A percentile compares a stretch with the other conserved stretches of the same genome.
phyloP scores from a whole-genome alignment of 1,139 yeast species.

The Saccharomyces hybrid region DNA sequence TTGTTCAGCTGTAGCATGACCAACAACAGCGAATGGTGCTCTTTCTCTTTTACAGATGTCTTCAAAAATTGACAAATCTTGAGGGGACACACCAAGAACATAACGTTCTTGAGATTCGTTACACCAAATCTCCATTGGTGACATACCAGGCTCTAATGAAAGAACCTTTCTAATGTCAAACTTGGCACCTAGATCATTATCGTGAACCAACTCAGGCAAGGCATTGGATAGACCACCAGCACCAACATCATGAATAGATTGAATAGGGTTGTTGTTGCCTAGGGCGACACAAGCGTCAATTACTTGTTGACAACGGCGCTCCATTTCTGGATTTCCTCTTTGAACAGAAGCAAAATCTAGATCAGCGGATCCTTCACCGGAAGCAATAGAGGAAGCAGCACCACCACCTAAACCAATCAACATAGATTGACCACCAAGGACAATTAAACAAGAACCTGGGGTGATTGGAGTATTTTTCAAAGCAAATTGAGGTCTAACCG shows the following conservation, averaged over 20 bases:
- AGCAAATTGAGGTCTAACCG: constrained; percentile 88
- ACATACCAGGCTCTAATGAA: constrained; percentile 94
- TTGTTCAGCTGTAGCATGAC: constrained; percentile 83
- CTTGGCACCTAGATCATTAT: constrained; percentile 87
- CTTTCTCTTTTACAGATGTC: constrained; percentile 89
- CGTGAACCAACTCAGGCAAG: constrained; percentile 93
- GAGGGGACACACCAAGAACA: constrained; percentile 84
- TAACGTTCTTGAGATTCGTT: constrained; percentile 98
- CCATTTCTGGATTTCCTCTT: constrained; percentile 99
- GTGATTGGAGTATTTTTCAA: constrained; percentile 81
- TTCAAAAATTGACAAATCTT: constrained; percentile 63
- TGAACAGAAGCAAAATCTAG: constrained; percentile 98
- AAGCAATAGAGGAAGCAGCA: constrained; percentile 92
- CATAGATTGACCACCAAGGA: constrained; percentile 98
- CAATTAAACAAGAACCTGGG: constrained; percentile 88
- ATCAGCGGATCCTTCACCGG: constrained; percentile 93
- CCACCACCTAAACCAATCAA: constrained; percentile 99
- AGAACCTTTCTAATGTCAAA: constrained; percentile 89
- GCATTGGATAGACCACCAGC: constrained; percentile 99
- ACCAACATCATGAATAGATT: constrained; percentile 97
- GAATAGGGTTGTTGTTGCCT: constrained; percentile 78
- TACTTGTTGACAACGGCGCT: constrained; percentile 97
- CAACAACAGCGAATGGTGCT: constrained; percentile 93
- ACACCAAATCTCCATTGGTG: constrained; percentile 99
- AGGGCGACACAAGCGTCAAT: constrained; percentile 87